A percentile compares a stretch with the other conserved stretches of the same genome.
These are phyloP conservation scores for Bathelium albidoporum DNA, from an alignment of 495 filamentous ascomycete species.

Conservation along the genomic window DNA sequence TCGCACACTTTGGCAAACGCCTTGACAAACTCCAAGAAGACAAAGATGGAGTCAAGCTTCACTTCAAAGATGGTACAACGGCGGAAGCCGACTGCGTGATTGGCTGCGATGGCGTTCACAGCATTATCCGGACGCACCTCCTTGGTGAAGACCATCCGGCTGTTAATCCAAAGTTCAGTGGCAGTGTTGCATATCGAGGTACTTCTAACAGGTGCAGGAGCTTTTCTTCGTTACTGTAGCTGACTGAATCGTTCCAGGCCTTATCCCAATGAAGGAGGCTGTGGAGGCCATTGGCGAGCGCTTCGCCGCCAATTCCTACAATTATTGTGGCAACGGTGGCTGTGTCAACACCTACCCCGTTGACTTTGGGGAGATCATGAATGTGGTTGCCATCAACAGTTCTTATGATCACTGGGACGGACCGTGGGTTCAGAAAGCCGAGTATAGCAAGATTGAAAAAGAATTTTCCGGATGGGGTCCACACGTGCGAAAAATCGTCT, in stretches of 20 bases:
- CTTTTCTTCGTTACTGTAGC: background rate
- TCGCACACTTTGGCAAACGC: slow-evolving; percentile 13
- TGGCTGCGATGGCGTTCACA: slow-evolving; percentile 24
- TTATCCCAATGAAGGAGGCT: background rate
- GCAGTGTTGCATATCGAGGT: slow-evolving; percentile 14
- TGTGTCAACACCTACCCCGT: slow-evolving; percentile 18
- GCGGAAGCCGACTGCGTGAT: slow-evolving; percentile 12
- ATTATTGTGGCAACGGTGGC: slow-evolving; percentile 6
- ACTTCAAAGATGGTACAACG: slow-evolving; percentile 16
- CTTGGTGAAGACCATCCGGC: slow-evolving; percentile 33
- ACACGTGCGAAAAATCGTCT: slow-evolving; percentile 12
- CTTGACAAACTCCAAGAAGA: slow-evolving; percentile 8
- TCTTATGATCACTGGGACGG: background rate
- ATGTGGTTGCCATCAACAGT: slow-evolving; percentile 8
- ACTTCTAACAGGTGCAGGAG: background rate
- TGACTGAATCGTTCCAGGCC: background rate
- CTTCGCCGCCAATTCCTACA: background rate
- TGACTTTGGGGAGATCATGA: slow-evolving; percentile 10
- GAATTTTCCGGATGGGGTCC: slow-evolving; percentile 10
- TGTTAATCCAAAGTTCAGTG: slow-evolving; percentile 19
- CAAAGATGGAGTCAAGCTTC: slow-evolving; percentile 8
- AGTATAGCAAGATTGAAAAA: slow-evolving; percentile 7
- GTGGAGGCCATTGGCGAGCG: background rate
- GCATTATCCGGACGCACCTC: slow-evolving; percentile 30
- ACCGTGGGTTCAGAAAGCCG: slow-evolving; percentile 9